Base-by-base conservation (phyloP, 352 stramenopile species). In the Phytophthora europaea region DNA sequence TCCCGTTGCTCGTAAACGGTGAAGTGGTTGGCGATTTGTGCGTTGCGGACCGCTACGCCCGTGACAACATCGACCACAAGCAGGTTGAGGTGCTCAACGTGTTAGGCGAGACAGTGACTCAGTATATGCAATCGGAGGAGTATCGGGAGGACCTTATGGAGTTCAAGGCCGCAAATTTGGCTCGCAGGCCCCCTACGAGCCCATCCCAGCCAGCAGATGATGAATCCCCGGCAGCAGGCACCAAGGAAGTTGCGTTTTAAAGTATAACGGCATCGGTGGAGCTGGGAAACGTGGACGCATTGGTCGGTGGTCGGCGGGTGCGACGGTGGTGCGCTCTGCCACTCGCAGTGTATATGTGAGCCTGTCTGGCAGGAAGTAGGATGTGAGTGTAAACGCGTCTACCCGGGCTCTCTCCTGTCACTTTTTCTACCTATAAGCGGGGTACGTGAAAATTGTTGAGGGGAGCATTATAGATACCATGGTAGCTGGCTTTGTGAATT, bases 231-330 rank as follows among this genome's bases (percentile, higher is more conserved):
- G 31, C 66, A 54, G 61, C 48, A 73, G 67, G 67, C 51, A 80
- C 84, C 63, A 94, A 94, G 77, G 89, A 96, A 86, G 83, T 94
- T 70, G 88, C 87, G 64, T 96, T 96, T 79, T 96, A 90, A 83
- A 70, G 53, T 76, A 72, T 69, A 73, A 63, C 65, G 54, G 64
- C 16, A 38, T 6, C 59, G 73, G 18, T 62, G 34, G 45, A 71
- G 48, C 45, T 66, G 56, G 67, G 51, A 64, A 76, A 58, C 31
- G 54, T 71, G 36, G 31, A 58, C 57, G 61, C 47, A n/a, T 65
- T 61, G 64, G 50, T 52, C 45, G 40, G 65, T 64, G 51, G 50
- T 52, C 45, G 40, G 65, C 61, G 51, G 36, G 38, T 65, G 54
- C 31, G 48, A 51, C 13, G 45, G 40, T 57, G 20, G 36, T 52